Conservation (phyloP, 176 grass and related monocot species). For the Bromus sterilis region DNA sequence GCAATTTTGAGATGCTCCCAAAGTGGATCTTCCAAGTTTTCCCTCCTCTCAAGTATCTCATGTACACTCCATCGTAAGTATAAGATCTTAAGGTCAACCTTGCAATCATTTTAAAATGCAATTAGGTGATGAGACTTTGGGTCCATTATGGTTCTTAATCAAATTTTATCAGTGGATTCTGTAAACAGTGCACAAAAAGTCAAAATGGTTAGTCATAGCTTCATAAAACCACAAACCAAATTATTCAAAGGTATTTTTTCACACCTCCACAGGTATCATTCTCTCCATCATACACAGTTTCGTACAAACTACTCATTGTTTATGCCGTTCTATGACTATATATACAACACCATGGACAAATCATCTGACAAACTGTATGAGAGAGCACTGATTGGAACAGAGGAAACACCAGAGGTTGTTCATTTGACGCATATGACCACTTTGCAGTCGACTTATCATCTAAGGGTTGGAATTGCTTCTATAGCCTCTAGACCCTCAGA, state of each 20-base stretch:
- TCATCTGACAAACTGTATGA: conserved; percentile 65
- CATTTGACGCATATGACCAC: conserved; percentile 82
- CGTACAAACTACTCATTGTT: conserved; percentile 87
- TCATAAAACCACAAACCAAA: neutral
- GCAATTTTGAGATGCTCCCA: conserved; percentile 88
- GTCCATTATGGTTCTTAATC: neutral
- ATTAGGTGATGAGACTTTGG: neutral
- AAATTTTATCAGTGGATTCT: neutral
- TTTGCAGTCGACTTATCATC: conserved; percentile 57
- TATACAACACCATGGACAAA: conserved; percentile 79
- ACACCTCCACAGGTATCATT: conserved; percentile 57
- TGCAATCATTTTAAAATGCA: neutral
- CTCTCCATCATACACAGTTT: conserved; percentile 92
- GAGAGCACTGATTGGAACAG: conserved; percentile 51
- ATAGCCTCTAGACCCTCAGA: conserved; percentile 66
- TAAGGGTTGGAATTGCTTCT: conserved; percentile 73
- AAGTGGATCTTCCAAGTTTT: conserved; percentile 65
- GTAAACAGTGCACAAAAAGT: neutral
- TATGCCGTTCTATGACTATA: conserved; percentile 93
- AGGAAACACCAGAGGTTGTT: conserved; percentile 62
- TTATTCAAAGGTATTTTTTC: neutral
- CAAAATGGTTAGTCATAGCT: neutral
- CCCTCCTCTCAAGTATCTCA: conserved; percentile 87
- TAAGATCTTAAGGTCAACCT: neutral
- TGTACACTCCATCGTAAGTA: conserved; percentile 98